Percentiles rank a stretch among this genome's conserved stretches.
phyloP scores from a whole-genome alignment of 495 filamentous ascomycete species.

The Penicillium lagena region DNA sequence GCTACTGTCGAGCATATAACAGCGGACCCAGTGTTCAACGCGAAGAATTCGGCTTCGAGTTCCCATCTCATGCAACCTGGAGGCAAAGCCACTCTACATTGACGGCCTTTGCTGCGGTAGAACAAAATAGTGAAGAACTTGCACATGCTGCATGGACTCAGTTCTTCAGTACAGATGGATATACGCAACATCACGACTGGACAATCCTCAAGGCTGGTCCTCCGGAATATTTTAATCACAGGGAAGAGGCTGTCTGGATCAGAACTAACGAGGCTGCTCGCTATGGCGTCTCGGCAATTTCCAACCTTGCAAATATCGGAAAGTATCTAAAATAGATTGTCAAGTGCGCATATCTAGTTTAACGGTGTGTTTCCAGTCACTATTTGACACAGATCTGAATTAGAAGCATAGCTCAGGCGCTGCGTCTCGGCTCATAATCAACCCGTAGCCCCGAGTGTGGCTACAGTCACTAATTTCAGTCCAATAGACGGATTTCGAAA shows the following conservation, averaged over 20 bases:
- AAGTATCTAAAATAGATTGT: neutral
- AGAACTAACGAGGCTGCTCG: slow-evolving; percentile 16
- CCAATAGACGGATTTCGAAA: too few species aligned
- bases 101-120: slow-evolving; percentile 11
- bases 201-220: neutral
- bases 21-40: slow-evolving; percentile 8
- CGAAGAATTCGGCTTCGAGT: slow-evolving; percentile 14
- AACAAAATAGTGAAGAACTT: slow-evolving; percentile 1
- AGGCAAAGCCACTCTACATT: slow-evolving; percentile 14
- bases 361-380: too few species aligned
- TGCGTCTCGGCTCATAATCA: too few species aligned
- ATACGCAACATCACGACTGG: slow-evolving; percentile 7
- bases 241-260: slow-evolving; percentile 13
- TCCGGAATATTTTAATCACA: slow-evolving; percentile 4
- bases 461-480: too few species aligned
- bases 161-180: slow-evolving; percentile 14
- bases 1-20: slow-evolving; percentile 18
- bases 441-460: too few species aligned
- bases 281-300: slow-evolving; percentile 17
- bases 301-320: slow-evolving; percentile 14
- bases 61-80: slow-evolving; percentile 13
- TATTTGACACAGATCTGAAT: too few species aligned
- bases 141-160: slow-evolving; percentile 9
- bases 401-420: too few species aligned
- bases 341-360: too few species aligned